Conservation (phyloP, 371 early-diverging fungal genomes). For the Capillidium rhysosporum region DNA sequence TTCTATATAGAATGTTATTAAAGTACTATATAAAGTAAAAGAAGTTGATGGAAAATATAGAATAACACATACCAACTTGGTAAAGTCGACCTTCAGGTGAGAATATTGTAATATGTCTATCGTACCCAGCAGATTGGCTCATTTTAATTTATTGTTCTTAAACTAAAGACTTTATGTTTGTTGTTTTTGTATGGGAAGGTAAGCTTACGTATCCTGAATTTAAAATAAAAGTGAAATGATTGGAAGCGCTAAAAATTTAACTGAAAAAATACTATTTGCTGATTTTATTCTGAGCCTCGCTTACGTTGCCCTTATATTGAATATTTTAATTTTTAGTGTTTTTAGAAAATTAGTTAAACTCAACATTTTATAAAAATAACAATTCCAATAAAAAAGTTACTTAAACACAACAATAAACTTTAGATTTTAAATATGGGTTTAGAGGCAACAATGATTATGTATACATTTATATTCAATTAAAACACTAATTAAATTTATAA, state of each 20-base stretch:
- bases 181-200: too few species aligned
- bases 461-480: constrained; percentile 11
- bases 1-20: constrained; percentile 32
- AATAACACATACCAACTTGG: constrained; percentile 74
- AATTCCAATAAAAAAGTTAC: constrained; percentile 3
- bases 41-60: background rate
- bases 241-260: too few species aligned
- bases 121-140: constrained; percentile 79
- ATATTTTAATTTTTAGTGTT: too few species aligned
- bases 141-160: constrained; percentile 15
- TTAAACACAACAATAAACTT: constrained; percentile 1
- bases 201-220: too few species aligned
- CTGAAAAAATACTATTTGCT: too few species aligned
- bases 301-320: too few species aligned
- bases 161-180: background rate
- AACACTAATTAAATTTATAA: background rate
- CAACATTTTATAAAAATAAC: background rate
- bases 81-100: constrained; percentile 97
- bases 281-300: too few species aligned
- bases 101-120: constrained; percentile 96
- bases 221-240: too few species aligned
- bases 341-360: background rate
- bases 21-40: background rate
- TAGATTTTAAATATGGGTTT: constrained; percentile 22
- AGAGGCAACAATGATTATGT: constrained; percentile 43